Evolutionary conservation across 345 rosid species (phyloP).

Genomic region (Populus nigra): DNA sequence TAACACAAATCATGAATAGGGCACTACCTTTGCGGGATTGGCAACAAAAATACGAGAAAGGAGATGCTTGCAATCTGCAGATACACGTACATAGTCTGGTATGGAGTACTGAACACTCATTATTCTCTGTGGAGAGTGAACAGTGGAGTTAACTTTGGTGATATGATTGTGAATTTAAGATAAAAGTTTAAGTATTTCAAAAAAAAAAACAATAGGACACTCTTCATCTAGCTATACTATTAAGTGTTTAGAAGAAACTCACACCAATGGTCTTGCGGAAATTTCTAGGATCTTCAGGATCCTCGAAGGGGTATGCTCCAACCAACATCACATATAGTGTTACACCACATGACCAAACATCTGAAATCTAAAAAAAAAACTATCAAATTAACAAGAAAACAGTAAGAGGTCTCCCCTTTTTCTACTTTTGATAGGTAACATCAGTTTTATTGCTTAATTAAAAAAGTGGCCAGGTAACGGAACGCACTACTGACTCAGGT

Average conservation of each 20-base stretch:
- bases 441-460: not conserved
- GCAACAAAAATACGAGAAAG: constrained; percentile 65
- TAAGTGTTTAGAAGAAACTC: constrained; percentile 9
- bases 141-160: not conserved
- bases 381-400: constrained; percentile 10
- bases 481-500: not conserved
- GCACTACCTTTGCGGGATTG: constrained; percentile 55
- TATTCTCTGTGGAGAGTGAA: constrained; percentile 46
- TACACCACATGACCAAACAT: constrained; percentile 85
- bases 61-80: constrained; percentile 56
- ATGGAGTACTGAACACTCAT: constrained; percentile 58
- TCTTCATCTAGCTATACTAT: not conserved
- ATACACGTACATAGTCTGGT: constrained; percentile 65
- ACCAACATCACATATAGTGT: constrained; percentile 75
- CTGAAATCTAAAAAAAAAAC: constrained; percentile 47
- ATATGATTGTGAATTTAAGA: not conserved
- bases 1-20: not conserved
- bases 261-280: constrained; percentile 71
- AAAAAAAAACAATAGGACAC: not conserved
- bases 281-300: constrained; percentile 68
- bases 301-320: constrained; percentile 76
- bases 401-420: not conserved
- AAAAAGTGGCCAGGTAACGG: not conserved
- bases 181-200: too few relatives aligned
- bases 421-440: not conserved